These are phyloP conservation scores for Vitis rotundifolia DNA, from an alignment of 164 flowering plant genomes.

Conservation along the genomic window DNA sequence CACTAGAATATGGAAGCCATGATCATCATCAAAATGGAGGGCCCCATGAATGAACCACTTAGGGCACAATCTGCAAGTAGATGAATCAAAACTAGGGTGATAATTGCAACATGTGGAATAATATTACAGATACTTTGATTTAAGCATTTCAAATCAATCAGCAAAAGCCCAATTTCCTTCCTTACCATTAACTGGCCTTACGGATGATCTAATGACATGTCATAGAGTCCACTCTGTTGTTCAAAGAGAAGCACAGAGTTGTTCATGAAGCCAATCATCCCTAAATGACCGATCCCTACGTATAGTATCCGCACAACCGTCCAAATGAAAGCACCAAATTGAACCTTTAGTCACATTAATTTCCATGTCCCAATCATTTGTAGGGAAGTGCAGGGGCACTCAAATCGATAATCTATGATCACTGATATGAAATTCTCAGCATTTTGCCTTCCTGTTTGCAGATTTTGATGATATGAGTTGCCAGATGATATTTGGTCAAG, in stretches of 20 bases:
- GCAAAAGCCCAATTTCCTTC: not conserved
- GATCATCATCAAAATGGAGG: slow-evolving; percentile 30
- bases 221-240: slow-evolving; percentile 2
- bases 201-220: not conserved
- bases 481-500: slow-evolving; percentile 82
- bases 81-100: slow-evolving; percentile 16
- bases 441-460: slow-evolving; percentile 29
- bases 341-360: too few relatives aligned
- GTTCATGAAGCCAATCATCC: too few relatives aligned
- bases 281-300: too few relatives aligned
- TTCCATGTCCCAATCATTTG: not conserved
- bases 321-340: too few relatives aligned
- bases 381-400: not conserved
- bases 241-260: slow-evolving; percentile 1
- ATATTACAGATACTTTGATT: not conserved
- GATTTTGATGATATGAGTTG: slow-evolving; percentile 99
- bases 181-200: slow-evolving; percentile 5
- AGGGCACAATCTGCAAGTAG: slow-evolving; percentile 37
- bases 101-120: slow-evolving; percentile 1
- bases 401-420: not conserved
- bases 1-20: slow-evolving; percentile 25
- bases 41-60: slow-evolving; percentile 36
- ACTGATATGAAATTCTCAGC: not conserved
- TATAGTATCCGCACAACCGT: too few relatives aligned
- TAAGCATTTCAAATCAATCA: not conserved